phyloP scores from a whole-genome alignment of 495 filamentous ascomycete genomes.

The Jackrogersella minutella region DNA sequence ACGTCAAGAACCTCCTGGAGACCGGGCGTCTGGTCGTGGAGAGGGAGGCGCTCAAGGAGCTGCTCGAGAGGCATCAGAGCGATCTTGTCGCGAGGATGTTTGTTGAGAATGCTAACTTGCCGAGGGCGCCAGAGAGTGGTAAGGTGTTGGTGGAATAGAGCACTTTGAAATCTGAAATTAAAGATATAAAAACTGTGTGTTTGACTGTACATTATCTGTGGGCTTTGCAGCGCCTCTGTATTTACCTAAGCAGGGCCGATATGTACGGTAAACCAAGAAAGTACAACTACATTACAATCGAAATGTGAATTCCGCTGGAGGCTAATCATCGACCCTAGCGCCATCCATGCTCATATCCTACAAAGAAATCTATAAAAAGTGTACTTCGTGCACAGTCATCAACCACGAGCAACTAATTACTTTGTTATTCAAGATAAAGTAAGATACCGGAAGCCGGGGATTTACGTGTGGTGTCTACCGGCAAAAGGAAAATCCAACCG shows the following conservation, averaged over 20 bases:
- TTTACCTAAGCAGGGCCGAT: conserved; percentile 8
- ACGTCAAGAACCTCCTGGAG: conserved; percentile 93
- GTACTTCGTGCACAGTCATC: no score
- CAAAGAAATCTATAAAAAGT: no score
- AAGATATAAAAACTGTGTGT: background rate
- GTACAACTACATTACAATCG: no score
- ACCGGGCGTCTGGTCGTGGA: conserved; percentile 86
- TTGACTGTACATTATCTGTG: conserved; percentile 26
- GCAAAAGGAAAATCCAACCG: background rate
- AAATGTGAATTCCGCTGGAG: no score
- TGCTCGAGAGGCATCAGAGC: conserved; percentile 77
- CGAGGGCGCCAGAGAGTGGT: conserved; percentile 20
- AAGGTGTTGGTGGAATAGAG: conserved; percentile 40
- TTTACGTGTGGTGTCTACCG: no score
- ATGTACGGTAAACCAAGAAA: background rate
- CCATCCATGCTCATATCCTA: no score
- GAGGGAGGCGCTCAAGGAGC: conserved; percentile 75
- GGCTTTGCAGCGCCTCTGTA: conserved; percentile 20
- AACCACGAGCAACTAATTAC: background rate
- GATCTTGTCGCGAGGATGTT: conserved; percentile 65
- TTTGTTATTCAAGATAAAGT: background rate
- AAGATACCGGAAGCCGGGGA: no score
- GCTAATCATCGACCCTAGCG: no score
- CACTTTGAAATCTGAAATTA: background rate
- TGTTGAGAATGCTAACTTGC: conserved; percentile 23